Evolutionary conservation across 2,329 filamentous ascomycete species (phyloP).

Genomic region (Ophiobolus disseminans): DNA sequence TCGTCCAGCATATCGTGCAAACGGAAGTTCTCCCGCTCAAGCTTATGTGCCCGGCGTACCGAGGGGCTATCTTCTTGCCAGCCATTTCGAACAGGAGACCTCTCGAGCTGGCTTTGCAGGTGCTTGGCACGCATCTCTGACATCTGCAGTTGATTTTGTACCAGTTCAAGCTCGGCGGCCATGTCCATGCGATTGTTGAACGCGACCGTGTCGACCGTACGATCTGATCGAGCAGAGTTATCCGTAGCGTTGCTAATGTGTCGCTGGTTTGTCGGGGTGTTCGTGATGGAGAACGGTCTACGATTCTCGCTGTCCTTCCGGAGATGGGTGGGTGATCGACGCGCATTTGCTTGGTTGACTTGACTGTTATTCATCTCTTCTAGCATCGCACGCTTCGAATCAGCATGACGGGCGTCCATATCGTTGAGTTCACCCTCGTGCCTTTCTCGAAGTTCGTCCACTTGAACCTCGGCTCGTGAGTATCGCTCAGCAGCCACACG

Average conservation of each 20-base stretch:
- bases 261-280: conserved; percentile 76
- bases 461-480: conserved; percentile 80
- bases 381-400: conserved; percentile 75
- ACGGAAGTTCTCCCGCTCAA: conserved; percentile 89
- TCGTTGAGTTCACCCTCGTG: conserved; percentile 75
- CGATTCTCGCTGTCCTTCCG: conserved; percentile 65
- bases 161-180: conserved; percentile 86
- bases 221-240: conserved; percentile 84
- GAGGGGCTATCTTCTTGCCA: conserved; percentile 80
- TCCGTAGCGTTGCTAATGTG: conserved; percentile 70
- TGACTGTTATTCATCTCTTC: conserved; percentile 91
- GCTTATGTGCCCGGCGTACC: conserved; percentile 80
- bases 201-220: conserved; percentile 80
- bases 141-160: conserved; percentile 93
- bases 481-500: conserved; percentile 83
- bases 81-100: conserved; percentile 67
- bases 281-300: conserved; percentile 73
- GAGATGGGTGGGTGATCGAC: conserved; percentile 74
- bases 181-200: conserved; percentile 91
- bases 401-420: conserved; percentile 65
- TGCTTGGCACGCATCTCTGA: conserved; percentile 95
- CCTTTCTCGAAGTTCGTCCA: conserved; percentile 77
- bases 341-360: conserved; percentile 59
- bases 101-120: conserved; percentile 84
- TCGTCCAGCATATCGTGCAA: conserved; percentile 95